Base-by-base conservation (phyloP, 1,284 basidiomycete genomes). In the Sanghuangporus weigelae region DNA sequence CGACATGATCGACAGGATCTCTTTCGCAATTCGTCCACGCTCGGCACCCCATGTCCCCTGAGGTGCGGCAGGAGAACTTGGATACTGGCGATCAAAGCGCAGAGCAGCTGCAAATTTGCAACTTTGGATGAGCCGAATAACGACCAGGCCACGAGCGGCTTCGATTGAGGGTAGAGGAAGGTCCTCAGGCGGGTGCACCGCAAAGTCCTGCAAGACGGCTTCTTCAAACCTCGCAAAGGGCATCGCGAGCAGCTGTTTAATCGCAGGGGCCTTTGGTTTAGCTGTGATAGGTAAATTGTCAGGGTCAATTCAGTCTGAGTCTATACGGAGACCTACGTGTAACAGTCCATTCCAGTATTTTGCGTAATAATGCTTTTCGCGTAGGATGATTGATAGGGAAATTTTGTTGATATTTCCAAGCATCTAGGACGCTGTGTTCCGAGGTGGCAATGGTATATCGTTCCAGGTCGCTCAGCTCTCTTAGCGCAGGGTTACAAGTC, bases 101-200 rank as follows among this genome's bases (percentile, higher is more conserved):
- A 94, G 82, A 1, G 90, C 90, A 38, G 86, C 84, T 0, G 83
- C 78, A 70, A 90, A 88, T 65, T 85, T 82, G 3, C 92, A 92
- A 6, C 80, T 81, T 70, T 93, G 89, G 38, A 94, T 84, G 3
- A 93, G 81, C 11, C 92, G 85, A 8, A 91, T 83, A 62, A 87
- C 92, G 38, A 93, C 81, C n/a, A 95, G 81, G 69, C 94, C 90
- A 72, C 93, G 92, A 0, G 95, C 74, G 11, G 86, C 77, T 1
- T 84, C 79, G 21, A 87, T 74, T 1, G 85, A 83, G 0, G 76
- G 66, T 0, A 78, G 65, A 0, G 84, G 73, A 26, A 87, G 73
- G 35, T 77, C 69, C 40, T 77, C 68, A 0, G 87, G 84, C 3
- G 88, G 85, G 16, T 81, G 75, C 23, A 84, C 76, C 1, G 87